Base-by-base conservation (phyloP, 768 basidiomycete species). In the Neoboletus brunneissimus region DNA sequence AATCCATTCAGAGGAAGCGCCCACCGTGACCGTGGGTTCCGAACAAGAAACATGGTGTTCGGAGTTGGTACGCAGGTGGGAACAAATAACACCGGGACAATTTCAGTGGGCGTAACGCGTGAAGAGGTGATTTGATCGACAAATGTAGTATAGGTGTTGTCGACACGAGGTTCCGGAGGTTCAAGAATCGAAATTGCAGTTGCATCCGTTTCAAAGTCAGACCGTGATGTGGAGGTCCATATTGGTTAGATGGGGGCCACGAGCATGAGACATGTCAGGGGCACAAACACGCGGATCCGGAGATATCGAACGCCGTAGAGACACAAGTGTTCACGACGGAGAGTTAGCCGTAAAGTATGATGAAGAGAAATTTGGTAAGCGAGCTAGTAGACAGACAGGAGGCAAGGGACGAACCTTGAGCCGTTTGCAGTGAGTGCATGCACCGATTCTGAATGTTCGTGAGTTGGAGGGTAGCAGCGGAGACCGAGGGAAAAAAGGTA, bases 391-490 rank as follows among this genome's bases (percentile, higher is more conserved):
- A 15, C 23, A 59, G n/a, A 5, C 7, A 49, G 20, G 22, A 62
- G 48, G 50, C 27, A 51, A 51, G 47, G 55, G 32, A 75, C 83
- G 55, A 73, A 87, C 89, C 86, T 93, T 93, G 65, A 92, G 83
- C 67, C 85, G 88, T 72, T 91, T 93, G 81, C 91, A 93, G 66
- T 92, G 84, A 4, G 81, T 87, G 72, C 91, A 93, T 42, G 91
- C 91, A 55, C 91, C 89, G 59, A 86, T 85, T 42, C 89, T 92
- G 69, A 42, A 61, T 29, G 37, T 27, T 42, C 48, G 44, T 56
- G 34, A 50, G 40, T 52, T n/a, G 40, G 43, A 62, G 29, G 10
- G 31, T 25, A 51, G 56, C 37, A 56, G 57, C 44, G 43, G 54
- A 13, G 51, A 53, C 54, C 53, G 43, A 54, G 43, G 22, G 29